Evolutionary conservation across 805 yeast genomes (phyloP).

Genomic region (Blastobotrys terrestris): DNA sequence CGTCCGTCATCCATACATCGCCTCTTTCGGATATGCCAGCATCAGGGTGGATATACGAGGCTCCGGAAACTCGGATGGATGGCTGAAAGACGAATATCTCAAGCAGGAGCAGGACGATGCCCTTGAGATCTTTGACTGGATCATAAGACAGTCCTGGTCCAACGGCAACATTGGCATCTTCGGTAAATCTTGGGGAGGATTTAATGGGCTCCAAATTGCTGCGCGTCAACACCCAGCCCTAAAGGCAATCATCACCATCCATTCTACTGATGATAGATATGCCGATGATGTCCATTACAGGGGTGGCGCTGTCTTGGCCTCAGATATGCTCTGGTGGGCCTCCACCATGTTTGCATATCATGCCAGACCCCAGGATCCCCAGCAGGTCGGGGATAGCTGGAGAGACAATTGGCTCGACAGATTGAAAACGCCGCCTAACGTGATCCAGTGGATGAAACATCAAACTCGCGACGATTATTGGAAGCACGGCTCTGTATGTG

Average conservation of each 20-base stretch:
- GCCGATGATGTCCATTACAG: conserved; percentile 46
- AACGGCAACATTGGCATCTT: conserved; percentile 43
- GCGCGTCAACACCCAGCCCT: conserved; percentile 43
- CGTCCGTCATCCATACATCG: conserved; percentile 41
- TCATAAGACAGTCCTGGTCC: conserved; percentile 37
- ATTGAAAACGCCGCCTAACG: conserved; percentile 32
- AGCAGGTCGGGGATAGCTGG: conserved; percentile 37
- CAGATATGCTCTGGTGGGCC: conserved; percentile 48
- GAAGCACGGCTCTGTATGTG: conserved; percentile 44
- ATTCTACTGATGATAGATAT: conserved; percentile 45
- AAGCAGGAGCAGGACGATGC: conserved; percentile 41
- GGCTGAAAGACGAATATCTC: conserved; percentile 38
- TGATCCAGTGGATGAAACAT: conserved; percentile 38
- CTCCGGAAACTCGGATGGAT: conserved; percentile 38
- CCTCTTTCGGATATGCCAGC: conserved; percentile 42
- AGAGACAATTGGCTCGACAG: conserved; percentile 34
- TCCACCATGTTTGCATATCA: conserved; percentile 41
- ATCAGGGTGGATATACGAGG: conserved; percentile 45
- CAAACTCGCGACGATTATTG: conserved; percentile 42
- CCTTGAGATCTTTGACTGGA: conserved; percentile 40
- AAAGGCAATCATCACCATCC: conserved; percentile 38
- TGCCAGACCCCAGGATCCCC: conserved; percentile 43
- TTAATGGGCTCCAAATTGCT: conserved; percentile 42
- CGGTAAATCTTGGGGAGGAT: conserved; percentile 48
- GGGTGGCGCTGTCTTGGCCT: conserved; percentile 41